Conservation (phyloP, 306 rosid species). For the Acmispon strigosus region DNA sequence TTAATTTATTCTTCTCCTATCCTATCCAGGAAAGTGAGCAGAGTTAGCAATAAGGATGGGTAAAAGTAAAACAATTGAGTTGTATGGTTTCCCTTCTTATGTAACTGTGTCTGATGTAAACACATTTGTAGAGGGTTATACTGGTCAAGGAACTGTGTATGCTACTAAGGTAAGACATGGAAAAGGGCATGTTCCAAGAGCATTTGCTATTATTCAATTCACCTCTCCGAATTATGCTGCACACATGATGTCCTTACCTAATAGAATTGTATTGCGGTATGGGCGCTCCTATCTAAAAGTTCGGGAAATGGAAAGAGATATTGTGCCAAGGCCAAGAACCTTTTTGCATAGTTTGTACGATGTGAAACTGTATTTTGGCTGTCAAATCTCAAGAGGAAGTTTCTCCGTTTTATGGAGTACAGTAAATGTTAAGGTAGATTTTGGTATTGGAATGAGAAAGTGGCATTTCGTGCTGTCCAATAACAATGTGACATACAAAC, state of each 20-base stretch:
- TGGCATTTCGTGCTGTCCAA: constrained; percentile 30
- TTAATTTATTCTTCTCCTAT: neutral
- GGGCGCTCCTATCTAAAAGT: constrained; percentile 32
- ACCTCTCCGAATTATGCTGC: constrained; percentile 23
- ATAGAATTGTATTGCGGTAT: constrained; percentile 5
- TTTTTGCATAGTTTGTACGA: constrained; percentile 23
- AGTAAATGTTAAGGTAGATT: constrained; percentile 32
- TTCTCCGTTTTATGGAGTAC: constrained; percentile 36
- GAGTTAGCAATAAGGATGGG: constrained; percentile 39
- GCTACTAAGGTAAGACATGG: constrained; percentile 44
- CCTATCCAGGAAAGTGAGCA: constrained; percentile 10
- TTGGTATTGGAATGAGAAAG: constrained; percentile 43
- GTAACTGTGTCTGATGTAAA: constrained; percentile 18
- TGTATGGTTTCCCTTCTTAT: constrained; percentile 54
- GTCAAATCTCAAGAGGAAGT: constrained; percentile 40
- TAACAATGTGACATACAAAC: constrained; percentile 27
- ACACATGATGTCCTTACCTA: constrained; percentile 23
- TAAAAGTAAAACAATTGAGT: constrained; percentile 56
- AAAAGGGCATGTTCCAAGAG: constrained; percentile 22
- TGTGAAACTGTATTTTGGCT: constrained; percentile 56
- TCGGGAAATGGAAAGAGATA: constrained; percentile 38
- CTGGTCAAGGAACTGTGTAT: constrained; percentile 52
- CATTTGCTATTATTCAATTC: constrained; percentile 67
- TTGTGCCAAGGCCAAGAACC: constrained; percentile 41
- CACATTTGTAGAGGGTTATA: constrained; percentile 37